Base-by-base conservation (phyloP, 495 filamentous ascomycete species). In the Sordaria brevicollis region DNA sequence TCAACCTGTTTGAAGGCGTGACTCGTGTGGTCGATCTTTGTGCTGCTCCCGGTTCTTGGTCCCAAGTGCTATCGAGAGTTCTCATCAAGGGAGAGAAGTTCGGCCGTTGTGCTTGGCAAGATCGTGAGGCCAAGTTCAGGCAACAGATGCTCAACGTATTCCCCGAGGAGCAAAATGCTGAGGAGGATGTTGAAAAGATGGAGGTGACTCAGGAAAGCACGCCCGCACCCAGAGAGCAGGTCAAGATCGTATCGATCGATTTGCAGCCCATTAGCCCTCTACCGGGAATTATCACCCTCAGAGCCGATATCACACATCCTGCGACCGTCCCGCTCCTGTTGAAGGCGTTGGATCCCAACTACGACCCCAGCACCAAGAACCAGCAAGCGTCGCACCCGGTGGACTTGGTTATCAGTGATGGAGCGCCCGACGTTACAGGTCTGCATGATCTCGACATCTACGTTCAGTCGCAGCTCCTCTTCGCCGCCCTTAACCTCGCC, bases 361-460 rank as follows among this genome's bases (percentile, higher is more conserved):
- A 88, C 70, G 90, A 89, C 65, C 76, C 84, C 65, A 85, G 87
- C 49, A 74, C 78, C 8, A 81, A 78, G 67, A 78, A 75, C 68
- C 78, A 82, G 15, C 85, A 88, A 54, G 80, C 86, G 19, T 79
- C 82, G 5, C 88, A 93, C 69, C 92, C 89, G 0, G 93, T 97
- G 29, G 93, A 97, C 74, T 87, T 99, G 5, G 94, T 99, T 35
- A 86, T 99, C 68, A 95, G 92, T 66, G 95, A 99, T 73, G 95
- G 95, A 39, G 95, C 95, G 1, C 95, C 95, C 8, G 95, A 99
- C 76, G 96, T 98, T 39, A 99, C 95, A 0, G 95, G 95, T 29
- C 83, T 99, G 4, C 95, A 99, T 78, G 95, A 99, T 79, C 86
- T 99, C 8, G 95, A 99, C 79, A 97, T 97, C 74, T 98, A 98